Conservation (phyloP, 345 rosid genomes). For the Corymbia maculata region DNA sequence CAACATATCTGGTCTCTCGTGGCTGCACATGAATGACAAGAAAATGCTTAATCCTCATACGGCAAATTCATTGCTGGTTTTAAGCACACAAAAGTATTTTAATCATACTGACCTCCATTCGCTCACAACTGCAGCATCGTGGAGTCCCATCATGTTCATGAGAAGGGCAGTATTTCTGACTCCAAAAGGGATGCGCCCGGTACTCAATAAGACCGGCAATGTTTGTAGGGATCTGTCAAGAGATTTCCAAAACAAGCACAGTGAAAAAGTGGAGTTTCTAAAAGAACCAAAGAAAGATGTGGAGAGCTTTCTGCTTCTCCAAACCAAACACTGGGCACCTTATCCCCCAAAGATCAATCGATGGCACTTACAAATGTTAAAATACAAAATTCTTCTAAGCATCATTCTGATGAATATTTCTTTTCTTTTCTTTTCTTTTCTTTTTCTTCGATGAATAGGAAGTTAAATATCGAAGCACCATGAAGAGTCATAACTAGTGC, state of each 20-base stretch:
- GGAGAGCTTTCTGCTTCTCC: background rate
- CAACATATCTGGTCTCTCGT: constrained; percentile 49
- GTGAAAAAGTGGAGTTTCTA: constrained; percentile 9
- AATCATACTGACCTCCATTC: constrained; percentile 72
- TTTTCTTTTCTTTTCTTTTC: background rate
- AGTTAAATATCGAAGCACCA: background rate
- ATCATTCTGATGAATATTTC: background rate
- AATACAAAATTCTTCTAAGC: background rate
- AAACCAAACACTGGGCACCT: background rate
- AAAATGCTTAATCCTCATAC: background rate
- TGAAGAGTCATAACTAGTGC: background rate
- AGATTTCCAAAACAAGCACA: constrained; percentile 1
- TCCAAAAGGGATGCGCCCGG: constrained; percentile 98
- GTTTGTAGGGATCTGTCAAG: constrained; percentile 86
- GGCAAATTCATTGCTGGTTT: background rate
- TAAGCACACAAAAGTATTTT: background rate
- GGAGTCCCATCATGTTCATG: constrained; percentile 91
- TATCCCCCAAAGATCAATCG: background rate
- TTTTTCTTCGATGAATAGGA: background rate
- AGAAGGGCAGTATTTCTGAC: constrained; percentile 91
- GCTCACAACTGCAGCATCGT: constrained; percentile 97
- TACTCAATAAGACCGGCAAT: constrained; percentile 82
- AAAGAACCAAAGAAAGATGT: background rate
- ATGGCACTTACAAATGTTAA: background rate
- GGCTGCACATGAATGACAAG: constrained; percentile 39